phyloP scores from a whole-genome alignment of 306 rosid species.

The Luffa acutangula region DNA sequence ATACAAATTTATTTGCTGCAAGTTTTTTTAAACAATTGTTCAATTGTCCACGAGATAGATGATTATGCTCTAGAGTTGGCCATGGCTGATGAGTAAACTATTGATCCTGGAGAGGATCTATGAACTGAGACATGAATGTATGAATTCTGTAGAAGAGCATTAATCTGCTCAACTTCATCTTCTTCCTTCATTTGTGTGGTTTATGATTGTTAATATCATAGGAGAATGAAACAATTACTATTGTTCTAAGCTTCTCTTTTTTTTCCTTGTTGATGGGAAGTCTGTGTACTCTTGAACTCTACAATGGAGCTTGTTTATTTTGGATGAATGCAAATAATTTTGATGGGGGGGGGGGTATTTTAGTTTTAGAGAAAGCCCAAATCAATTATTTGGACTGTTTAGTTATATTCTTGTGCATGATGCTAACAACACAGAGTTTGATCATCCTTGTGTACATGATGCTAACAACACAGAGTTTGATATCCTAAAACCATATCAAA shows the following conservation, averaged over 20 bases:
- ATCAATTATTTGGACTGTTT: background rate
- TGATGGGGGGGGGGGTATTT: background rate
- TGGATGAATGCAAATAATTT: background rate
- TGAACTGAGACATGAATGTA: background rate
- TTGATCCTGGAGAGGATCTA: background rate
- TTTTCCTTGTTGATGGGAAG: background rate
- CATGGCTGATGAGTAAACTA: constrained; percentile 69
- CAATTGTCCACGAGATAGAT: constrained; percentile 75
- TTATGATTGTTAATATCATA: background rate
- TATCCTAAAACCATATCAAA: too few species aligned
- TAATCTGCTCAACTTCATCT: constrained; percentile 5
- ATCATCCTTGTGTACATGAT: too few species aligned
- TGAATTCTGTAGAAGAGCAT: constrained; percentile 1
- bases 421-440: too few species aligned
- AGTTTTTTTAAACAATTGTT: constrained; percentile 8
- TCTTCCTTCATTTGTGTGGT: background rate
- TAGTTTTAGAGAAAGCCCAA: background rate
- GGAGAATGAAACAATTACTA: background rate
- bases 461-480: too few species aligned
- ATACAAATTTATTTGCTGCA: background rate
- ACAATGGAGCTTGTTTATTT: background rate
- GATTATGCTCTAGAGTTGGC: constrained; percentile 98
- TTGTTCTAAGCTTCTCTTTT: background rate
- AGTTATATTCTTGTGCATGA: background rate
- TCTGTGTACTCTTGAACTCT: background rate